Base-by-base conservation (phyloP, 2,329 filamentous ascomycete species). In the Elsinoe arachidis region DNA sequence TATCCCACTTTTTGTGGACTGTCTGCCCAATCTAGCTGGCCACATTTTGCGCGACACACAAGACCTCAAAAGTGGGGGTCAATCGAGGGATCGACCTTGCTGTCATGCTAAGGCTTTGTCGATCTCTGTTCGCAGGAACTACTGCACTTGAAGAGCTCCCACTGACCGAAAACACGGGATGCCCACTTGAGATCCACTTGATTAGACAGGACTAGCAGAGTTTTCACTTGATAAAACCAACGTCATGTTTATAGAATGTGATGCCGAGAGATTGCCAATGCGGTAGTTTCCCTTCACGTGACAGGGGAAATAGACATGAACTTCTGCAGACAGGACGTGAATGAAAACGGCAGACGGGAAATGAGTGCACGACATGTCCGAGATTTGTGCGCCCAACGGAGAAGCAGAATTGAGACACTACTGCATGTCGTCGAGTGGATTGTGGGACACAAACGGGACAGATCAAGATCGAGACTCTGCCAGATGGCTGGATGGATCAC, bases 71-170 rank as follows among this genome's bases (percentile, higher is more conserved):
- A 30, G 26, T 30, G 26, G 34, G 34, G 49, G 19, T 53, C 14
- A 53, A 30, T 37, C 49, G 33, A 35, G 15, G 15, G 49, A 53
- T 53, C 49, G 49, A 53, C 49, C 33, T 39, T 19, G 33, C 38
- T 53, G 49, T 38, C 49, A 53, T 30, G 49, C 49, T 23, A 53
- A 53, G 49, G 37, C 33, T 37, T 10, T 39, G 49, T 39, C 49
- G 49, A 53, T 53, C 49, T 53, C 49, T 39, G 49, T 53, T 53
- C 49, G 49, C 49, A 53, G 49, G 34, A 39, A 46, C 41, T 46
- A 46, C 41, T 38, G 49, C 49, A 52, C 44, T n/a, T 14, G 12
- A 14, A 15, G 46, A 14, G 38, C 33, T 9, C 12, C n/a, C 33
- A 34, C 21, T 53, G 49, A 33, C 33, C 33, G n/a, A 26, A n/a